phyloP scores from a whole-genome alignment of 805 yeast species.

The Sugiyamaella marilandica region DNA sequence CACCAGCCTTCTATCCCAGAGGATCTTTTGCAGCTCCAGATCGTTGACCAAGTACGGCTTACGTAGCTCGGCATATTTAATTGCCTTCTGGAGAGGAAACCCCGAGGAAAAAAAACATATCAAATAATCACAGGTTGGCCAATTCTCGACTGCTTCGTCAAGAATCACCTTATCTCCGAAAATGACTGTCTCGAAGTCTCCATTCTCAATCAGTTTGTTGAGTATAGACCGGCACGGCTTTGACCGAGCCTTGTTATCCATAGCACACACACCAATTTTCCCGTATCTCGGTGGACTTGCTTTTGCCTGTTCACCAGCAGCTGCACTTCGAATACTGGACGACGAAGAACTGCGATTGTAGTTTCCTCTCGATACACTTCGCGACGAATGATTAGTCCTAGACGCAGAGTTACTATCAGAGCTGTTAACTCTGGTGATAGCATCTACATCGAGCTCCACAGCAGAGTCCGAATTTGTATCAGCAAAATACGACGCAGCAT shows the following conservation, averaged over 20 bases:
- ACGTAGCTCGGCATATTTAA: constrained; percentile 78
- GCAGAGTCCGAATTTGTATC: constrained; percentile 9
- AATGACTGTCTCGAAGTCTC: constrained; percentile 93
- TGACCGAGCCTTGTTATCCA: constrained; percentile 94
- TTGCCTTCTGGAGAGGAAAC: constrained; percentile 94
- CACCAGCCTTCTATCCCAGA: constrained; percentile 97
- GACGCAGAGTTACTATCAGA: background rate
- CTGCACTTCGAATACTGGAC: constrained; percentile 2
- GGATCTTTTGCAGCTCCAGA: constrained; percentile 79
- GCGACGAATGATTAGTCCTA: background rate
- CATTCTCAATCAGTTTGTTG: constrained; percentile 80
- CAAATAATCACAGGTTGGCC: constrained; percentile 98
- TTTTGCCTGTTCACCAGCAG: background rate
- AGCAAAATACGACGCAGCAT: constrained; percentile 4
- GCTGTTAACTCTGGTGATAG: constrained; percentile 10
- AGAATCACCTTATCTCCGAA: constrained; percentile 96
- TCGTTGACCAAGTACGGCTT: constrained; percentile 90
- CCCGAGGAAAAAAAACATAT: constrained; percentile 94
- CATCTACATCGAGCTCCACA: constrained; percentile 9
- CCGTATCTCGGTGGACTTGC: constrained; percentile 48
- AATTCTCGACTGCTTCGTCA: constrained; percentile 88
- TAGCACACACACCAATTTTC: constrained; percentile 96
- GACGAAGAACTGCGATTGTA: constrained; percentile 6
- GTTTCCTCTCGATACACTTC: constrained; percentile 2
- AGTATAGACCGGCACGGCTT: constrained; percentile 93